Percentiles rank a stretch among this genome's conserved stretches.
Evolutionary conservation across 148 eudicot species (phyloP).

Genomic region (Limonium bicolor): DNA sequence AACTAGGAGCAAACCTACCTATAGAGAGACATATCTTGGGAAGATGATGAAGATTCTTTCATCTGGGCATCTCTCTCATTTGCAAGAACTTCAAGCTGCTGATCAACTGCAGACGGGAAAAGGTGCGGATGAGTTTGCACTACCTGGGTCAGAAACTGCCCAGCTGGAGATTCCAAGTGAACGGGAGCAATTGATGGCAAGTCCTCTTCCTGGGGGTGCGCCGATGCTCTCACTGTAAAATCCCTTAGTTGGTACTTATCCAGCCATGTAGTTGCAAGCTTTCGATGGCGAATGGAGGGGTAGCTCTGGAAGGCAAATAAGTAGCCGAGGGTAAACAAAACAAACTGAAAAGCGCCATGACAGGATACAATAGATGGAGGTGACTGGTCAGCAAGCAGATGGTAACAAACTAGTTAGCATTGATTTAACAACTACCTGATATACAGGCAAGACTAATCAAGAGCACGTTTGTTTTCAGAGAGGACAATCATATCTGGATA

Average conservation of each 20-base stretch:
- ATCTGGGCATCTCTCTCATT: constrained; percentile 44
- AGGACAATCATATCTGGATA: not conserved
- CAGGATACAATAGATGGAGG: not conserved
- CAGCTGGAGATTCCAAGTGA: constrained; percentile 67
- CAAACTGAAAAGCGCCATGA: not conserved
- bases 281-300: constrained; percentile 27
- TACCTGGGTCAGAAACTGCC: constrained; percentile 68
- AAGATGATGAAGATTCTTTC: constrained; percentile 31
- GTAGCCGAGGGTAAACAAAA: not conserved
- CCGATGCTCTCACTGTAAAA: constrained; percentile 46
- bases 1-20: constrained; percentile 48
- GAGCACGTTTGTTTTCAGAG: not conserved
- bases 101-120: constrained; percentile 78
- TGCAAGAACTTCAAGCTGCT: constrained; percentile 83
- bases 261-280: constrained; percentile 28
- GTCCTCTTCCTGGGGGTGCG: constrained; percentile 33
- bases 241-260: constrained; percentile 35
- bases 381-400: not conserved
- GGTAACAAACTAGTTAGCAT: not conserved
- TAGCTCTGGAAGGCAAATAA: constrained; percentile 22
- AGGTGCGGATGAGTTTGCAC: constrained; percentile 86
- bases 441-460: not conserved
- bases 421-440: not conserved
- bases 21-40: constrained; percentile 55
- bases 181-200: constrained; percentile 60